Percentiles rank a stretch among this genome's conserved stretches.
Evolutionary conservation across 208 protist species (phyloP).

Genomic region (Herpetomonas tarakana): DNA sequence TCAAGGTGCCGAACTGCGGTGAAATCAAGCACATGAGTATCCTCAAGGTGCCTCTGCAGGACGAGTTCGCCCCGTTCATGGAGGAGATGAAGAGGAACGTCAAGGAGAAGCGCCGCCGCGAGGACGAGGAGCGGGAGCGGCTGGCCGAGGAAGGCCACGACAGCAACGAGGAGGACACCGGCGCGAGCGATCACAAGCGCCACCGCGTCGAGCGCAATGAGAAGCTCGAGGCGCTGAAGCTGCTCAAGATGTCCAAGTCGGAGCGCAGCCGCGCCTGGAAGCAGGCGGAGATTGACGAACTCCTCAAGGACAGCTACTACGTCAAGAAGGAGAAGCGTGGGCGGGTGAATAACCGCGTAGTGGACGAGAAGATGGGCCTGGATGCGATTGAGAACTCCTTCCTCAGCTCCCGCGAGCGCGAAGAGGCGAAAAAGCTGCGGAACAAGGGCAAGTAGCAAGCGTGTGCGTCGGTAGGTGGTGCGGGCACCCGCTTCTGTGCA

Average conservation of each 20-base stretch:
- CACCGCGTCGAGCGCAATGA: constrained; percentile 87
- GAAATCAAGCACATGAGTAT: constrained; percentile 87
- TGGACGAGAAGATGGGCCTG: constrained; percentile 84
- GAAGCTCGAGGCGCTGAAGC: constrained; percentile 78
- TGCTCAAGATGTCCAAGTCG: constrained; percentile 73
- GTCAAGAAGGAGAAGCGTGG: constrained; percentile 87
- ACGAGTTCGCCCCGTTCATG: constrained; percentile 73
- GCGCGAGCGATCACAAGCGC: constrained; percentile 25
- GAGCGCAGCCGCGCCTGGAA: constrained; percentile 81
- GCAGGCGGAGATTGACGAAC: constrained; percentile 84
- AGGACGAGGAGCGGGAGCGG: constrained; percentile 32
- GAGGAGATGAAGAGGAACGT: constrained; percentile 27
- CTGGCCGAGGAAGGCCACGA: constrained; percentile 18
- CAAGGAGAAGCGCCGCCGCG: constrained; percentile 63
- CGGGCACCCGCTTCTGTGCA: too few relatives aligned
- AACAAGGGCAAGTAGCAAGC: constrained; percentile 23
- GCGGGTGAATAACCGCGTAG: constrained; percentile 42
- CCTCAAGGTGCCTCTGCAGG: constrained; percentile 76
- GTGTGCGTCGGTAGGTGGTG: too few relatives aligned
- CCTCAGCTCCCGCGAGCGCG: constrained; percentile 76
- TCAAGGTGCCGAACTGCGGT: constrained; percentile 88
- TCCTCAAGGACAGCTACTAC: constrained; percentile 90
- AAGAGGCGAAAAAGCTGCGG: constrained; percentile 68
- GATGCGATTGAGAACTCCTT: constrained; percentile 87
- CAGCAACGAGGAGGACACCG: constrained; percentile 15